These are phyloP conservation scores for Cavenderia fasciculata DNA, from an alignment of 78 protist genomes.

Conservation along the genomic window DNA sequence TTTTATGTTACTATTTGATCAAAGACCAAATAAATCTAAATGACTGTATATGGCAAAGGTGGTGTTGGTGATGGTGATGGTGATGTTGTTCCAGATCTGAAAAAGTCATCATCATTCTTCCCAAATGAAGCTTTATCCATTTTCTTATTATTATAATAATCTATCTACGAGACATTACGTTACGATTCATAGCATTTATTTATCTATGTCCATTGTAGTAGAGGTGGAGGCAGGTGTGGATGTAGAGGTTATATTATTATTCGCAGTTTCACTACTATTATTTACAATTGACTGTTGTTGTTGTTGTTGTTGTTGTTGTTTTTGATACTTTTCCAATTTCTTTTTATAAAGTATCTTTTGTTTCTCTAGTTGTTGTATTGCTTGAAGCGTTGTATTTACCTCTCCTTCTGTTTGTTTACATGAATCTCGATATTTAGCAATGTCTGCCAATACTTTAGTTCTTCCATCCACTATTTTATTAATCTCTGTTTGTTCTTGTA, in stretches of 20 bases:
- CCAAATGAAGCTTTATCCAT: neutral
- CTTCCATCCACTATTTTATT: constrained; percentile 55
- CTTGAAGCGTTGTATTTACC: constrained; percentile 11
- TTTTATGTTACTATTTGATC: too few relatives aligned
- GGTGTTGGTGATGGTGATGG: neutral
- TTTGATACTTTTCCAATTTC: constrained; percentile 59
- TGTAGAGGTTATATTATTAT: neutral
- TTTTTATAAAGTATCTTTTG: constrained; percentile 47
- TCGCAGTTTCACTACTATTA: neutral
- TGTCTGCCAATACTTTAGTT: constrained; percentile 17
- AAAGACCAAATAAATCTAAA: too few relatives aligned
- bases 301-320: constrained; percentile 13
- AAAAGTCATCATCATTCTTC: neutral
- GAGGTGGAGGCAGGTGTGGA: neutral
- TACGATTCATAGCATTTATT: neutral
- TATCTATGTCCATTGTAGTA: neutral
- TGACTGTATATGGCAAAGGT: too few relatives aligned
- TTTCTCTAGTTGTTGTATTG: constrained; percentile 39
- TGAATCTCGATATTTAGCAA: constrained; percentile 44
- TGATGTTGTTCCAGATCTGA: neutral
- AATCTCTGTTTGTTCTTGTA: constrained; percentile 47
- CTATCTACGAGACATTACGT: neutral
- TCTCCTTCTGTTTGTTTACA: constrained; percentile 47
- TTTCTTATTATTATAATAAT: neutral
- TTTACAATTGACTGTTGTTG: neutral